A percentile compares a stretch with the other conserved stretches of the same genome.
Conservation (phyloP, 305 asterid species). For the Solanum aculeatissimum region DNA sequence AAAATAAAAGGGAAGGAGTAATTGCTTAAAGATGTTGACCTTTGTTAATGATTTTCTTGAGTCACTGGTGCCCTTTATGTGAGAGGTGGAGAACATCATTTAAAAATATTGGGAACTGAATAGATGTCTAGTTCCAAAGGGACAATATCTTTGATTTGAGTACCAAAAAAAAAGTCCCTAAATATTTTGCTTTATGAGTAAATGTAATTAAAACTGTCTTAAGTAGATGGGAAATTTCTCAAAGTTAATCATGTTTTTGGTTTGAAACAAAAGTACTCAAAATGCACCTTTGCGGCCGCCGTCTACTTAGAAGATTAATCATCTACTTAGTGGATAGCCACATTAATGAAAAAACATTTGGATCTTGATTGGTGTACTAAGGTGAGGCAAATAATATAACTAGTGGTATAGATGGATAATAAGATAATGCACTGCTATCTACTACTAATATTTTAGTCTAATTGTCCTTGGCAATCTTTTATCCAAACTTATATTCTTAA, state of each 20-base stretch:
- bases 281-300: conserved; percentile 14
- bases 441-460: too few relatives aligned
- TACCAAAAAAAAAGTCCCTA: not conserved
- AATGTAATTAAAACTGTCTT: not conserved
- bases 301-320: not conserved
- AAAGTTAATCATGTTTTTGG: not conserved
- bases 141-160: conserved; percentile 13
- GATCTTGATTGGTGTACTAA: too few relatives aligned
- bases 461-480: too few relatives aligned
- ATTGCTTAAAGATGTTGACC: conserved; percentile 4
- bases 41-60: conserved; percentile 2
- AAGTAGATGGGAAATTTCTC: not conserved
- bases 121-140: conserved; percentile 20
- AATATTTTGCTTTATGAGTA: not conserved
- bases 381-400: too few relatives aligned
- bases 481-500: too few relatives aligned
- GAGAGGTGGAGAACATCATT: conserved; percentile 18
- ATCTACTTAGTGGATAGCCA: not conserved
- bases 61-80: not conserved
- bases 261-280: not conserved
- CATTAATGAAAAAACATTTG: too few relatives aligned
- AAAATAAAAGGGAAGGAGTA: not conserved
- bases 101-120: conserved; percentile 1
- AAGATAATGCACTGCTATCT: too few relatives aligned
- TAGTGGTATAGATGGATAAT: too few relatives aligned